These are phyloP conservation scores for Tylopilus rubrobrunneus DNA, from an alignment of 768 basidiomycete species.

Conservation along the genomic window DNA sequence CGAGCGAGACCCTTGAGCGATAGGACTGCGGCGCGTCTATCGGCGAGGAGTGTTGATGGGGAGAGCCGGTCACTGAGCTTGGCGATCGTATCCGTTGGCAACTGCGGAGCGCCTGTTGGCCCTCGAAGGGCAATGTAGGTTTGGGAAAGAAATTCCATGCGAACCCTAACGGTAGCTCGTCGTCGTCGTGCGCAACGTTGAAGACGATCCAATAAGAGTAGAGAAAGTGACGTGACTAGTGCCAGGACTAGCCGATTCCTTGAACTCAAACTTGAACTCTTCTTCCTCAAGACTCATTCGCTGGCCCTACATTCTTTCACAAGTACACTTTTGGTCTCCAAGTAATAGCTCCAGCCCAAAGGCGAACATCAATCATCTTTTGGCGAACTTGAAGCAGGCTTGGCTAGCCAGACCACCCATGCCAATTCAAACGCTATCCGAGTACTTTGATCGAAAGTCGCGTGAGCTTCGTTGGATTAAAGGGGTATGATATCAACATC, in stretches of 20 bases:
- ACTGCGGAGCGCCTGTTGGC: conserved; percentile 79
- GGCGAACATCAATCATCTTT: too few relatives aligned
- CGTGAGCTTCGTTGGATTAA: not conserved
- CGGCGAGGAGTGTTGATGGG: conserved; percentile 84
- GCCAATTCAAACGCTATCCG: not conserved
- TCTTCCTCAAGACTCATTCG: too few relatives aligned
- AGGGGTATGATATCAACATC: too few relatives aligned
- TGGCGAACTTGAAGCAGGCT: too few relatives aligned
- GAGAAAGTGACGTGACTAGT: too few relatives aligned
- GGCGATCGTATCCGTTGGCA: conserved; percentile 78
- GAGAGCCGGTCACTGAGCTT: conserved; percentile 87
- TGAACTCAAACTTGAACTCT: too few relatives aligned
- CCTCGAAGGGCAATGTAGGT: conserved; percentile 84
- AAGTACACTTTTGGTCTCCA: too few relatives aligned
- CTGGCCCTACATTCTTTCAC: too few relatives aligned
- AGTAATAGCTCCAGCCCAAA: too few relatives aligned
- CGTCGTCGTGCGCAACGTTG: not conserved
- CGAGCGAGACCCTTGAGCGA: conserved; percentile 89
- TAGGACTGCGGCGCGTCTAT: conserved; percentile 90
- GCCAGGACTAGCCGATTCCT: too few relatives aligned
- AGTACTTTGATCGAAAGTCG: not conserved
- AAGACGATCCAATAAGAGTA: not conserved
- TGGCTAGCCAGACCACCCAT: not conserved
- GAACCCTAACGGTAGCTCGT: not conserved
- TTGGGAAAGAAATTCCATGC: conserved; percentile 82